These are phyloP conservation scores for Aspergillus sp. DNA, from an alignment of 2,329 filamentous ascomycete genomes.

Conservation along the genomic window DNA sequence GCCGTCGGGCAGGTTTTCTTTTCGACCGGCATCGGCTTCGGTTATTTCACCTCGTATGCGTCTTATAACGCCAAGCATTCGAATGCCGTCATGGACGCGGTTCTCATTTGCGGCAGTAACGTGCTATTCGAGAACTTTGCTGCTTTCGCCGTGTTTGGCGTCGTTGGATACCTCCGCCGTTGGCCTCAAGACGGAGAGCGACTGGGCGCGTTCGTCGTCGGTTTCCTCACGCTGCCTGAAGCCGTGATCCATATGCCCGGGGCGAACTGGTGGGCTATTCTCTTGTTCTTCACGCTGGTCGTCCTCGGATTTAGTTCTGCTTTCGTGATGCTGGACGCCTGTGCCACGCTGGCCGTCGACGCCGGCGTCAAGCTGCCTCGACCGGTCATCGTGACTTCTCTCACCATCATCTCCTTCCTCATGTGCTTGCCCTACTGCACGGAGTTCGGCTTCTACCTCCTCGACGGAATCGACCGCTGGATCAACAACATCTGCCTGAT, in stretches of 20 bases:
- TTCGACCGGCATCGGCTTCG: conserved; percentile 59
- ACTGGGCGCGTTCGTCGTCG: conserved; percentile 57
- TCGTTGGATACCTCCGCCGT: conserved; percentile 51
- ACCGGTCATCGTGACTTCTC: conserved; percentile 49
- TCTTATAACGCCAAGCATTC: conserved; percentile 58
- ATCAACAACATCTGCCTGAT: conserved; percentile 58
- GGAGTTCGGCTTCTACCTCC: conserved; percentile 57
- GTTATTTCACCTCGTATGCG: conserved; percentile 60
- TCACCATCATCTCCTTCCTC: conserved; percentile 54
- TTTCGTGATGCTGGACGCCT: conserved; percentile 60
- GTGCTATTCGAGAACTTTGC: conserved; percentile 57
- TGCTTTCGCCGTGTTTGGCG: conserved; percentile 55
- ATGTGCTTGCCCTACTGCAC: conserved; percentile 59
- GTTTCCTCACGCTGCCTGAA: conserved; percentile 58
- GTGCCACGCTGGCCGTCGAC: conserved; percentile 56
- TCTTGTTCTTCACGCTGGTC: conserved; percentile 59
- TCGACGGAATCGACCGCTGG: conserved; percentile 57
- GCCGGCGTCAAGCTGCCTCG: conserved; percentile 50
- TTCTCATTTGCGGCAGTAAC: conserved; percentile 57
- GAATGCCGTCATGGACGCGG: conserved; percentile 60
- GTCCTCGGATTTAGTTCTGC: conserved; percentile 59
- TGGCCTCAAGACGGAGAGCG: conserved; percentile 39
- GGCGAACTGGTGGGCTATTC: conserved; percentile 59
- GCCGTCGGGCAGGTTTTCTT: conserved; percentile 62
- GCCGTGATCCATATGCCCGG: conserved; percentile 59